These are phyloP conservation scores for Aspergillus sp. DNA, from an alignment of 2,329 filamentous ascomycete species.

Conservation along the genomic window DNA sequence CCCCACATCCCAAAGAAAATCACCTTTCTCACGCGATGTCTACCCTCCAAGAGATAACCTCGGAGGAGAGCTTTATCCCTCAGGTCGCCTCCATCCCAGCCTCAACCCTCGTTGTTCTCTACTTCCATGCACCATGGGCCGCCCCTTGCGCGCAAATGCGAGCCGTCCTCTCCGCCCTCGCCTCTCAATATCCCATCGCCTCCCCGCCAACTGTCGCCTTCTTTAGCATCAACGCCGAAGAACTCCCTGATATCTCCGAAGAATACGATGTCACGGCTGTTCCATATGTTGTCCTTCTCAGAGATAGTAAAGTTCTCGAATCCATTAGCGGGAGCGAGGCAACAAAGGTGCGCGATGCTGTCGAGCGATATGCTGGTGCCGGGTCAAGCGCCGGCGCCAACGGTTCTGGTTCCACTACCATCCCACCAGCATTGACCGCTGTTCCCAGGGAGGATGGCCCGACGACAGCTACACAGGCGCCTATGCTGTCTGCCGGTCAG, in stretches of 20 bases:
- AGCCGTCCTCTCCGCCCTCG: conserved; percentile 79
- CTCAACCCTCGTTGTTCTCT: conserved; percentile 76
- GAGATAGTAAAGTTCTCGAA: conserved; percentile 73
- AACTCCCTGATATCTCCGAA: conserved; percentile 88
- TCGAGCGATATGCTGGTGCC: conserved; percentile 73
- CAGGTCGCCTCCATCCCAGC: conserved; percentile 66
- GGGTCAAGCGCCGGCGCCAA: conserved; percentile 24
- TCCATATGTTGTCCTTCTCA: conserved; percentile 83
- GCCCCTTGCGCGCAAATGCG: conserved; percentile 94
- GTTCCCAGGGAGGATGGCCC: conserved; percentile 38
- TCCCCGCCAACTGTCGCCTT: conserved; percentile 71
- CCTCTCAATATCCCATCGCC: conserved; percentile 75
- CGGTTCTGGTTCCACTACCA: conserved; percentile 35
- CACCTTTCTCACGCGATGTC: conserved; percentile 57
- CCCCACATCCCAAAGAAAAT: background rate
- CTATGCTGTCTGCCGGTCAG: conserved; percentile 17
- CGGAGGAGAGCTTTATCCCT: conserved; percentile 70
- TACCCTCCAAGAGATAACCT: conserved; percentile 73
- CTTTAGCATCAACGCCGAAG: conserved; percentile 90
- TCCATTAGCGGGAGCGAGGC: conserved; percentile 89
- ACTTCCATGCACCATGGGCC: conserved; percentile 96
- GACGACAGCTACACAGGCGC: conserved; percentile 31
- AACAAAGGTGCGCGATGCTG: conserved; percentile 76
- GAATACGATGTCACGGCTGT: conserved; percentile 92
- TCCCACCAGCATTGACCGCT: conserved; percentile 41